Evolutionary conservation across 345 rosid species (phyloP), one percentile per base, ranked within the genome.

Genomic region (Cardamine resedifolia): DNA sequence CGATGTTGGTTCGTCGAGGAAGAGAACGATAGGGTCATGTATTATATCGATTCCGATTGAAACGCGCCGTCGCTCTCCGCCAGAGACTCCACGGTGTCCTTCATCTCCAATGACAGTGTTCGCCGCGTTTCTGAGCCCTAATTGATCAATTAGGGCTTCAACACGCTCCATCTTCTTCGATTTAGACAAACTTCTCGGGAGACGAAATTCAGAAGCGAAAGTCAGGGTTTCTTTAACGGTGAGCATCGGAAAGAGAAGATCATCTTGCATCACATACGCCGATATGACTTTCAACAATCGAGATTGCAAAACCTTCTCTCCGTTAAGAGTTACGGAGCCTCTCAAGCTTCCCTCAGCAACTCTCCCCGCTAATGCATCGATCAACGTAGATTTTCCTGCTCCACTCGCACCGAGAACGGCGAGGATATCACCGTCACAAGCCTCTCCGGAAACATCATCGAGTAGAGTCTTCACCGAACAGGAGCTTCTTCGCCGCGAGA

Each of bases 351-450:
- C 83, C 44, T 85, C 85, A 0, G 91, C 88, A 4, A 94, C 87
- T 39, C 99, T 59, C 24, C 93, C 93, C 3, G 96, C 97, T 8
- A 91, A 67, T 0, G 96, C 96, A 30, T 95, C 99, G 45, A 91
- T 81, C 3, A 89, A 80, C 0, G 97, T 95, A 8, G 97, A 95
- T 60, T 95, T 95, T 2, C 99, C 97, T 0, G 97, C 89, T 3
- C 99, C 97, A 19, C 97, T 95, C 0, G 93, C 97, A 0, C 97
- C 99, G 0, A 91, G 92, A 61, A 95, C 96, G 0, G 97, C 97
- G 6, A 95, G 33, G 23, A 91, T 83, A 82, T 95, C 96, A 0
- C 97, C 97, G 10, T 95, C 92, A 2, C 88, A 82, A 0, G 96
- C 90, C 83, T 88, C 92, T 0, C 99, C 99, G 39, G 96, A 89